These are phyloP conservation scores for Ophiocordyceps camponoti-leonardi DNA, from an alignment of 2,329 filamentous ascomycete genomes.

Conservation along the genomic window DNA sequence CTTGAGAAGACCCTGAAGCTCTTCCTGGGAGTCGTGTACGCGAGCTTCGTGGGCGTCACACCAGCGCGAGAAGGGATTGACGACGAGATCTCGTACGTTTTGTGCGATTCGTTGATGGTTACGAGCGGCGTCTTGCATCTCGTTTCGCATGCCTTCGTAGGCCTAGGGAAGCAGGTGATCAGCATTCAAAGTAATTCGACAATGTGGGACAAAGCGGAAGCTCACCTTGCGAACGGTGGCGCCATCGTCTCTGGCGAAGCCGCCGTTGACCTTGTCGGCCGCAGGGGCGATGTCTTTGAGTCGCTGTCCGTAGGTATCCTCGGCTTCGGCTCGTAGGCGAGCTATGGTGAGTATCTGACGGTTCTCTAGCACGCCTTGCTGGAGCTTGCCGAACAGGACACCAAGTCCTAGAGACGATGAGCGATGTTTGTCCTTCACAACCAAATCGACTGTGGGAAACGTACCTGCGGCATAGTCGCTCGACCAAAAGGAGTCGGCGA, in stretches of 20 bases:
- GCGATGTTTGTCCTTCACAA: background rate
- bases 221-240: slow-evolving; percentile 84
- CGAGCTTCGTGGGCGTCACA: slow-evolving; percentile 86
- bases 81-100: slow-evolving; percentile 89
- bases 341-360: slow-evolving; percentile 85
- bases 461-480: slow-evolving; percentile 87
- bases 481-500: slow-evolving; percentile 96
- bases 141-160: slow-evolving; percentile 79
- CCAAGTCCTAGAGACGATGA: slow-evolving; percentile 46
- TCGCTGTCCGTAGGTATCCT: slow-evolving; percentile 71
- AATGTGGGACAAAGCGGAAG: background rate
- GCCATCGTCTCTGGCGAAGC: slow-evolving; percentile 83
- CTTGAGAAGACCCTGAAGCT: slow-evolving; percentile 80
- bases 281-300: slow-evolving; percentile 67
- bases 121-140: slow-evolving; percentile 81
- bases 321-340: slow-evolving; percentile 86
- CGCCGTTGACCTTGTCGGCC: slow-evolving; percentile 66
- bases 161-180: slow-evolving; percentile 37
- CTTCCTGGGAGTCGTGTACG: slow-evolving; percentile 86
- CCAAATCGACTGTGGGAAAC: slow-evolving; percentile 7
- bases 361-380: slow-evolving; percentile 91
- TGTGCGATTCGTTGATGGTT: slow-evolving; percentile 92
- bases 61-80: slow-evolving; percentile 89
- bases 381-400: slow-evolving; percentile 88
- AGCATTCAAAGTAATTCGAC: background rate